These are phyloP conservation scores for Candida silvicultrix DNA, from an alignment of 805 yeast species.

Conservation along the genomic window DNA sequence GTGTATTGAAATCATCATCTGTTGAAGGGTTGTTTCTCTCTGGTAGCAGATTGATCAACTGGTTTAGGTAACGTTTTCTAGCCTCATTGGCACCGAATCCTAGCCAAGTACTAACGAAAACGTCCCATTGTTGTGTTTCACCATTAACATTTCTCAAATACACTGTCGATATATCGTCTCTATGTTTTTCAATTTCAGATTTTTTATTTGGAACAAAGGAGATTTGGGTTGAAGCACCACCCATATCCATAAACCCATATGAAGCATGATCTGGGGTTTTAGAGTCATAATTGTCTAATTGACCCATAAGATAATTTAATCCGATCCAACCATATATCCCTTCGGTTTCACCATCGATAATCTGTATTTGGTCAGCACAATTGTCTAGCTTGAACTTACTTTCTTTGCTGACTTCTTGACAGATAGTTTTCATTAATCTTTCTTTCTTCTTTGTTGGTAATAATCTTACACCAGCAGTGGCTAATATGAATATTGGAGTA, in stretches of 20 bases:
- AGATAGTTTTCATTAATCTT: constrained; percentile 52
- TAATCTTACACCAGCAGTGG: constrained; percentile 96
- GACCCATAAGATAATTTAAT: constrained; percentile 74
- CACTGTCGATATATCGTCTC: constrained; percentile 67
- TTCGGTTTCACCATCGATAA: constrained; percentile 92
- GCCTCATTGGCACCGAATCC: constrained; percentile 98
- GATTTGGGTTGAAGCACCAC: constrained; percentile 96
- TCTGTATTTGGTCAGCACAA: constrained; percentile 70
- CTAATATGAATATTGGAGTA: constrained; percentile 86
- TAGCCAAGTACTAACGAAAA: constrained; percentile 94
- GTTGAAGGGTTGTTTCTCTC: constrained; percentile 40
- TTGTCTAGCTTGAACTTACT: constrained; percentile 46
- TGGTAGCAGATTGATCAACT: constrained; percentile 44
- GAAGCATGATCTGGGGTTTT: constrained; percentile 40
- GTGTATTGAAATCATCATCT: constrained; percentile 36
- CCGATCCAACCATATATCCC: constrained; percentile 97
- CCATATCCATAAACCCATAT: constrained; percentile 97
- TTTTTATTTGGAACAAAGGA: constrained; percentile 78
- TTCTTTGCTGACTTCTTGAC: constrained; percentile 46
- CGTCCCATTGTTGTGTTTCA: constrained; percentile 64
- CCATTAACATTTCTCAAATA: constrained; percentile 68
- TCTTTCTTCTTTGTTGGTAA: constrained; percentile 48
- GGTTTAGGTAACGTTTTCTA: constrained; percentile 59
- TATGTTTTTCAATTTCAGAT: constrained; percentile 56
- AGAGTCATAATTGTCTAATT: constrained; percentile 43